Evolutionary conservation across 2,329 filamentous ascomycete genomes (phyloP), one percentile per base, ranked within the genome.

Genomic region (Grosmannia clavigera): DNA sequence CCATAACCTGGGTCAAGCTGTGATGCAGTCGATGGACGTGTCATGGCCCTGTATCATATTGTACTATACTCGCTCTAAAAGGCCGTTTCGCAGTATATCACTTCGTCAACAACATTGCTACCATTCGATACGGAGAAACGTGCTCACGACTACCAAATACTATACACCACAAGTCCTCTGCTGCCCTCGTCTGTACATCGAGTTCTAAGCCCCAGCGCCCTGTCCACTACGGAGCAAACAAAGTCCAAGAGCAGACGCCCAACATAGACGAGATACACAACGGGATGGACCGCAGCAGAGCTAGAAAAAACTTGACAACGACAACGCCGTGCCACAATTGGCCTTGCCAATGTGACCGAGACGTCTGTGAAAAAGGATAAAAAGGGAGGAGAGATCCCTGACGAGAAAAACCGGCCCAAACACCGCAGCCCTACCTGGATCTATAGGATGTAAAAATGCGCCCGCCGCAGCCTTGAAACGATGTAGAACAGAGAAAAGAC

Each of bases 1-100:
- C 63, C 3, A 55, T 52, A 2, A 51, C 35, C 52, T 63, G 61
- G 62, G 52, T 63, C 27, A 58, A 60, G 46, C 57, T 63, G 1
- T 64, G 60, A 55, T 14, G 14, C n/a, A 12, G 27, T 19, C 7
- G 2, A 40, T 40, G 14, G 12, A 12, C 38, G 38, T 14, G 4
- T 14, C 35, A 14, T 12, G 14, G 38, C 38, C 38, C 38, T 40
- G 38, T 40, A 16, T 14, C 16, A 16, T 16, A 40, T 14, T 40
- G 38, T 40, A 40, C 14, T 40, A 14, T 40, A 40, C 38, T 10
- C 12, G 12, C 38, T 40, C 38, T 40, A 14, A 3, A 38, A 14
- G 9, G 35, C 4, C 29, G 7, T 31, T 31, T 7, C 22, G 22
- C 22, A 22, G 22, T 22, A 22, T 22, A 22, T 22, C 22, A 22